Percentiles rank a stretch among this genome's conserved stretches.
These are phyloP conservation scores for Sphagnum contortum DNA, from an alignment of 225 moss, liverwort and hornwort species.

Conservation along the genomic window DNA sequence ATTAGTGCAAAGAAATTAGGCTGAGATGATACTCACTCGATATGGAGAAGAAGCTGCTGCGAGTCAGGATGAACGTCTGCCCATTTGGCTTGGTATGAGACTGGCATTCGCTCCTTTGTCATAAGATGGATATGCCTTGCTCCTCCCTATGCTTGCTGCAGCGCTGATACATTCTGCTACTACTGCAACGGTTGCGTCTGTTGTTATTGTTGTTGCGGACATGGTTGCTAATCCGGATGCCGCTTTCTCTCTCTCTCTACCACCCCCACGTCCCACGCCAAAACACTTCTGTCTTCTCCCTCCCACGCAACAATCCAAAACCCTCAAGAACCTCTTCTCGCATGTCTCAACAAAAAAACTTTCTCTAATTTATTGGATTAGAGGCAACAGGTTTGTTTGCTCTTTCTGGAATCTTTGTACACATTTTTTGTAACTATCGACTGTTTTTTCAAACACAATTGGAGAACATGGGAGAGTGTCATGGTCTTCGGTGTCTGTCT, in stretches of 20 bases:
- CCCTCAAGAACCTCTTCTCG: neutral
- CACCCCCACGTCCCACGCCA: too few relatives aligned
- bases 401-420: too few relatives aligned
- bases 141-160: conserved; percentile 29
- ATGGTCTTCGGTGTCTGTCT: too few relatives aligned
- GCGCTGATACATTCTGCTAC: conserved; percentile 42
- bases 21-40: conserved; percentile 54
- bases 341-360: too few relatives aligned
- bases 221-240: neutral
- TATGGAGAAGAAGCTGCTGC: conserved; percentile 68
- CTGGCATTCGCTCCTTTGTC: conserved; percentile 58
- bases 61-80: conserved; percentile 79
- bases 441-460: too few relatives aligned
- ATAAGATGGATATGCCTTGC: conserved; percentile 54
- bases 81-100: conserved; percentile 93
- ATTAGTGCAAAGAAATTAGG: too few relatives aligned
- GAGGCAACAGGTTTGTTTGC: too few relatives aligned
- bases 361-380: too few relatives aligned
- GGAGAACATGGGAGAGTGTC: too few relatives aligned
- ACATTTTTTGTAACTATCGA: too few relatives aligned
- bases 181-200: conserved; percentile 24
- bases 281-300: neutral
- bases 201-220: conserved; percentile 3
- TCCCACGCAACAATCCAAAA: neutral
- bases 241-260: too few relatives aligned